Evolutionary conservation across 148 eudicot species (phyloP).

Genomic region (Polygonum aviculare): DNA sequence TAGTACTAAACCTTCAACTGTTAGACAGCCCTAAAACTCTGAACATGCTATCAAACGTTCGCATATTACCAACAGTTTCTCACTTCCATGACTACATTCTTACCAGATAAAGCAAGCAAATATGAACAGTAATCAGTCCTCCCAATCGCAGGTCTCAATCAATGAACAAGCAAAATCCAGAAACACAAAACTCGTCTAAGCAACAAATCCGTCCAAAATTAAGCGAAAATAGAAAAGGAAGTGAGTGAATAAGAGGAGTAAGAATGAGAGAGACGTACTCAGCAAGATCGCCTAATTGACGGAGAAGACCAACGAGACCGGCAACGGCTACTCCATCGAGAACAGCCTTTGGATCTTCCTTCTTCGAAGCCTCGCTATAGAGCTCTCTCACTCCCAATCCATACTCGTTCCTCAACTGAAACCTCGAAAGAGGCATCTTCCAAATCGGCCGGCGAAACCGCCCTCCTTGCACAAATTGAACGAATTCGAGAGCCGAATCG

Average conservation of each 20-base stretch:
- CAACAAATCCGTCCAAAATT: not conserved
- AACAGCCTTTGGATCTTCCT: slow-evolving; percentile 79
- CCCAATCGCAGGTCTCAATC: not conserved
- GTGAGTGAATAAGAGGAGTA: not conserved
- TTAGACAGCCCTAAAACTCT: not conserved
- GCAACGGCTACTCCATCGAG: slow-evolving; percentile 90
- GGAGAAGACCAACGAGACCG: slow-evolving; percentile 90
- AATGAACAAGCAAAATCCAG: not conserved
- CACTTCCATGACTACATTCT: not conserved
- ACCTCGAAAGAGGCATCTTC: slow-evolving; percentile 77
- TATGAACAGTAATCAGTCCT: not conserved
- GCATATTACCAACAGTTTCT: not conserved
- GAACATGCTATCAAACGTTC: not conserved
- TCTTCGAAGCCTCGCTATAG: slow-evolving; percentile 36
- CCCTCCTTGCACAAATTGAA: not conserved
- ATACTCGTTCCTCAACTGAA: slow-evolving; percentile 72
- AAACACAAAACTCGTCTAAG: not conserved
- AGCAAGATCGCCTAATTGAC: slow-evolving; percentile 96
- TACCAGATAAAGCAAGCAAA: slow-evolving; percentile 6
- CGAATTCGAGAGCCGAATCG: not conserved
- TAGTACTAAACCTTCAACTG: not conserved
- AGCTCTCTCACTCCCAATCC: slow-evolving; percentile 62
- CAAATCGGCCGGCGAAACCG: not conserved
- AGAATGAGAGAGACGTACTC: slow-evolving; percentile 36
- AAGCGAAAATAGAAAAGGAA: not conserved